Percentiles rank a stretch among this genome's conserved stretches.
Evolutionary conservation across 176 grass and related monocot genomes (phyloP).

Genomic region (Phyllostachys edulis): DNA sequence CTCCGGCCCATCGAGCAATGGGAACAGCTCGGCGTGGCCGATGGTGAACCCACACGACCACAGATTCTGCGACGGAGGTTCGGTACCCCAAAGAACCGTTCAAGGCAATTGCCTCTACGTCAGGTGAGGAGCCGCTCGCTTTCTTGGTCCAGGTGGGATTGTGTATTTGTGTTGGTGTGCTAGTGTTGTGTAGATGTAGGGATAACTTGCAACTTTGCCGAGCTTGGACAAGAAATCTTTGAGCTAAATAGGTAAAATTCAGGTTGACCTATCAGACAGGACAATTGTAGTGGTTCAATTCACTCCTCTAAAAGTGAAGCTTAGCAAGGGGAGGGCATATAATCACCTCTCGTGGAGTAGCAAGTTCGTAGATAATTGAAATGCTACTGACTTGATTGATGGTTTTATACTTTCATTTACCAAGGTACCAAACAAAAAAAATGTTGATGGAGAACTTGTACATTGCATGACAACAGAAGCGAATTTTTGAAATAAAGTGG

Average conservation of each 20-base stretch:
- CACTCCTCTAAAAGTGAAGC: neutral
- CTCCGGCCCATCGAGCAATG: no score
- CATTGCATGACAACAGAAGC: neutral
- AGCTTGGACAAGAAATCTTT: neutral
- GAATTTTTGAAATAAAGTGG: neutral
- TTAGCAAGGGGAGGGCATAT: neutral
- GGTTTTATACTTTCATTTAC: neutral
- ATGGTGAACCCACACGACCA: no score
- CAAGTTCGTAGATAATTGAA: neutral
- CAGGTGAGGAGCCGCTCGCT: constrained; percentile 42
- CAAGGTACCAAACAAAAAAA: neutral
- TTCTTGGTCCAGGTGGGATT: neutral
- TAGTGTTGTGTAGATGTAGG: neutral
- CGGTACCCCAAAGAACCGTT: constrained; percentile 78
- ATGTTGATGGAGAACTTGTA: neutral
- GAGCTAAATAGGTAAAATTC: neutral
- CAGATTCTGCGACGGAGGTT: constrained; percentile 42
- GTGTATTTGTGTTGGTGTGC: neutral
- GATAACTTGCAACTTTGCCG: neutral
- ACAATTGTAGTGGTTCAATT: neutral
- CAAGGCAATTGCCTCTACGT: no score
- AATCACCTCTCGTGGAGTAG: no score
- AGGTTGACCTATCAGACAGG: no score
- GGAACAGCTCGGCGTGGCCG: no score
- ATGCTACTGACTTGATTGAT: neutral